Percentiles rank a stretch among this genome's conserved stretches.
Conservation (phyloP, 495 filamentous ascomycete species). For the Margaritispora aquatica region DNA sequence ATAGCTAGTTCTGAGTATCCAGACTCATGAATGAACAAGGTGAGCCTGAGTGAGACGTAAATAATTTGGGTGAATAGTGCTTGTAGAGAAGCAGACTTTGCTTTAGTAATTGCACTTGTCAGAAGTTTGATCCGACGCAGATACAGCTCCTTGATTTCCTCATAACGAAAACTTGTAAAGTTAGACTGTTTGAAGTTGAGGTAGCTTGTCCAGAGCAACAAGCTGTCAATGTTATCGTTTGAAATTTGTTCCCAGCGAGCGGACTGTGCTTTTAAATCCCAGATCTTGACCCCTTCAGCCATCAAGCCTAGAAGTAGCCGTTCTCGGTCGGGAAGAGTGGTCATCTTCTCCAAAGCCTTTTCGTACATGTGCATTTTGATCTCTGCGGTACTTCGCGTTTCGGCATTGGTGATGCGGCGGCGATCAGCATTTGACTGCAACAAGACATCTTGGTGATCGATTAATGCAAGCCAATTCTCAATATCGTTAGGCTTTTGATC, state of each 20-base stretch:
- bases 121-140: constrained; percentile 47
- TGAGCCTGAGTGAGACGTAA: constrained; percentile 69
- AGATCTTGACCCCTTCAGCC: constrained; percentile 62
- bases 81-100: constrained; percentile 13
- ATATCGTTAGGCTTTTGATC: constrained; percentile 60
- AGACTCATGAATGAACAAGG: constrained; percentile 67
- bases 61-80: constrained; percentile 46
- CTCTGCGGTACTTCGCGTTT: constrained; percentile 62
- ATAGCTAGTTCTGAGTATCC: constrained; percentile 75
- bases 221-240: constrained; percentile 47
- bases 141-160: constrained; percentile 52
- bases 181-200: constrained; percentile 70
- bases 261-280: constrained; percentile 59
- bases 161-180: constrained; percentile 61
- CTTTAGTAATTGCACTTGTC: constrained; percentile 27
- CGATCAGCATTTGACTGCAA: constrained; percentile 36
- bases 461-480: constrained; percentile 66
- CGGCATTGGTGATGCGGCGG: constrained; percentile 47
- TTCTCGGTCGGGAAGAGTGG: constrained; percentile 36
- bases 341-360: constrained; percentile 59
- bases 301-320: constrained; percentile 60
- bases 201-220: constrained; percentile 66
- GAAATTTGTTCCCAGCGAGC: constrained; percentile 59
- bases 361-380: constrained; percentile 78
- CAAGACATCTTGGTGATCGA: constrained; percentile 66